Conservation (phyloP, 163 green algal species). For the Scenedesmus sp. region DNA sequence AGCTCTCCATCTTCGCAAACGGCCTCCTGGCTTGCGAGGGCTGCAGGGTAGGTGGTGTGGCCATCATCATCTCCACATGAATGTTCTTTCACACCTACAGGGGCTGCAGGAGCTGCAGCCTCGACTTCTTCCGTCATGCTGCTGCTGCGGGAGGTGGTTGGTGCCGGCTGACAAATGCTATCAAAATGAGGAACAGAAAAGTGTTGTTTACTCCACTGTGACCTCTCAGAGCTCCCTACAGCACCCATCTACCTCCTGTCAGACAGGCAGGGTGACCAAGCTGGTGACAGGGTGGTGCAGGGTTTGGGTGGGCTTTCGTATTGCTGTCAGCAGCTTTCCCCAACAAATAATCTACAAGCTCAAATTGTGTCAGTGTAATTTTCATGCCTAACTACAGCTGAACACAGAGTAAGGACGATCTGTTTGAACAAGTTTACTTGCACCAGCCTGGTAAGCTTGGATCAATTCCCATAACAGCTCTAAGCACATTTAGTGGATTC, state of each 20-base stretch:
- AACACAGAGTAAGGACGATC: not conserved
- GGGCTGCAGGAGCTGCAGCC: not conserved
- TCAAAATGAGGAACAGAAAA: not conserved
- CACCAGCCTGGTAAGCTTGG: not conserved
- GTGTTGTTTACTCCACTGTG: not conserved
- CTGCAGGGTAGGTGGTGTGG: constrained; percentile 24
- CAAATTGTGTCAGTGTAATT: too few relatives aligned
- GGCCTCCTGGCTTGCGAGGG: constrained; percentile 19
- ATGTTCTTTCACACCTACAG: not conserved
- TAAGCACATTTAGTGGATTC: too few relatives aligned
- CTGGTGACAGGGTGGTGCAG: not conserved
- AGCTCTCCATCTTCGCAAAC: constrained; percentile 21
- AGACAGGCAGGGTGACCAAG: not conserved
- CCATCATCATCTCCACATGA: not conserved
- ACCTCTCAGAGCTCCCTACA: not conserved
- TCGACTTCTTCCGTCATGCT: constrained; percentile 24
- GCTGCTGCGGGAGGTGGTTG: constrained; percentile 9
- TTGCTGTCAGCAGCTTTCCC: not conserved
- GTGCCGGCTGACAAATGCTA: not conserved
- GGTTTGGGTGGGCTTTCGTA: not conserved
- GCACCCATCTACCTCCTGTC: not conserved
- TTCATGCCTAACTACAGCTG: not conserved
- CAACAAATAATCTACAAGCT: too few relatives aligned
- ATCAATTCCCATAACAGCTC: not conserved
- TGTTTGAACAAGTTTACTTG: not conserved